Evolutionary conservation across 164 flowering plant species (phyloP).

Genomic region (Magnolia kwangsiensis): DNA sequence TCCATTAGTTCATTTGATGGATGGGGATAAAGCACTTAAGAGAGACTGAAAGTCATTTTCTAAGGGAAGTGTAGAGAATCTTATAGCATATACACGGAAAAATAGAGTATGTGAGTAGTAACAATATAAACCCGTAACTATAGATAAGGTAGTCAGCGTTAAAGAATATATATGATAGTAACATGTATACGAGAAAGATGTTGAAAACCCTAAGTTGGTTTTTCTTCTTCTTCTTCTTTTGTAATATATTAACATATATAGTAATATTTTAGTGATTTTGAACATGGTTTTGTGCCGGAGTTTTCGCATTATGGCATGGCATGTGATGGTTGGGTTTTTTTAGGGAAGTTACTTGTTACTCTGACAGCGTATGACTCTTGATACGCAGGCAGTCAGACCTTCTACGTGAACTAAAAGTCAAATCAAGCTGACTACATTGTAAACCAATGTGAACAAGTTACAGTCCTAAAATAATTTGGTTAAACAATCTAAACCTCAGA

Average conservation of each 20-base stretch:
- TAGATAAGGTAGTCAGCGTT: background rate
- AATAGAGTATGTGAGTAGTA: background rate
- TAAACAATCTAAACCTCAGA: too few species aligned
- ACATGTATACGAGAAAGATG: background rate
- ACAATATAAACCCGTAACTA: background rate
- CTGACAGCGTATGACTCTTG: background rate
- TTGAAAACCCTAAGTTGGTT: background rate
- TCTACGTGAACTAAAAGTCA: background rate
- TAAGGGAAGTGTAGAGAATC: background rate
- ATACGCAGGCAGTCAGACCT: background rate
- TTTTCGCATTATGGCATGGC: conserved; percentile 4
- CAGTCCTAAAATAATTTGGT: too few species aligned
- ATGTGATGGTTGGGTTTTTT: background rate
- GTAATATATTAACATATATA: too few species aligned
- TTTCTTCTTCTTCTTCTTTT: background rate
- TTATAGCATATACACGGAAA: background rate
- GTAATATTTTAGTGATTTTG: background rate
- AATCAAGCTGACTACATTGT: background rate
- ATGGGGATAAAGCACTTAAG: background rate
- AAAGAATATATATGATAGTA: background rate
- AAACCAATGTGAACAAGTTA: too few species aligned
- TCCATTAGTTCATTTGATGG: background rate
- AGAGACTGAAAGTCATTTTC: background rate
- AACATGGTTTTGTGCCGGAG: background rate
- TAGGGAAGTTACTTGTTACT: background rate